A percentile compares a stretch with the other conserved stretches of the same genome.
phyloP scores from a whole-genome alignment of 1,139 yeast genomes.

The Groenewaldozyma sp. region DNA sequence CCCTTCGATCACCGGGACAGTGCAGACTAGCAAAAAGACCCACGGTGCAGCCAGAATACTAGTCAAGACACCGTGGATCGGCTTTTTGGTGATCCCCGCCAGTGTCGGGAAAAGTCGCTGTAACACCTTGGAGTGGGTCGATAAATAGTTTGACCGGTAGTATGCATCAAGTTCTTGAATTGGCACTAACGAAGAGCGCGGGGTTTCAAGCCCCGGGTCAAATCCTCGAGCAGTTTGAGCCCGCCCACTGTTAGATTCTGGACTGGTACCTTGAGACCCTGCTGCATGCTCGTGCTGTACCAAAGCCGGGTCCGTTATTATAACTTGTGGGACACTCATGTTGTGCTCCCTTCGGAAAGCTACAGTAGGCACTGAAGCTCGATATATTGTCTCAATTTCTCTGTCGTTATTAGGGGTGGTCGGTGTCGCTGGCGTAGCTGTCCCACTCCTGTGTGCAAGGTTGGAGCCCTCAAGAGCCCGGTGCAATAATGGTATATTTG shows the following conservation, averaged over 20 bases:
- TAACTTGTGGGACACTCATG: too few species aligned
- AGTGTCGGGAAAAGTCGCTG: constrained; percentile 23
- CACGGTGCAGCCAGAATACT: constrained; percentile 37
- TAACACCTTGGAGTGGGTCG: constrained; percentile 8
- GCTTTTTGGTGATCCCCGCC: constrained; percentile 16
- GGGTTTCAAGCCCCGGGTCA: not conserved
- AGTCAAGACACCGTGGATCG: constrained; percentile 21
- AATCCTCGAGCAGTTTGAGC: not conserved
- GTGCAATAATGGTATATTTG: not conserved
- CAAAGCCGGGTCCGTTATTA: not conserved
- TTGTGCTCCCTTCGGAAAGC: not conserved
- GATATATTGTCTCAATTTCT: too few species aligned
- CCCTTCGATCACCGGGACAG: constrained; percentile 41
- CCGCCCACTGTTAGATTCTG: not conserved
- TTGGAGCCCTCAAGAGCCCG: too few species aligned
- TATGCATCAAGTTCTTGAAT: constrained; percentile 1
- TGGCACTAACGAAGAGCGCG: not conserved
- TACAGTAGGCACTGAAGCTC: too few species aligned
- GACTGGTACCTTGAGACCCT: not conserved
- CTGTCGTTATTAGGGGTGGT: not conserved
- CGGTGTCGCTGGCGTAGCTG: not conserved
- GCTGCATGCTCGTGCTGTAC: not conserved
- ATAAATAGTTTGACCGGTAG: not conserved
- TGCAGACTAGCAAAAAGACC: constrained; percentile 36
- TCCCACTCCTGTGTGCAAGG: not conserved